phyloP scores from a whole-genome alignment of 2,329 filamentous ascomycete genomes.

The Thermomyces lanuginosus region DNA sequence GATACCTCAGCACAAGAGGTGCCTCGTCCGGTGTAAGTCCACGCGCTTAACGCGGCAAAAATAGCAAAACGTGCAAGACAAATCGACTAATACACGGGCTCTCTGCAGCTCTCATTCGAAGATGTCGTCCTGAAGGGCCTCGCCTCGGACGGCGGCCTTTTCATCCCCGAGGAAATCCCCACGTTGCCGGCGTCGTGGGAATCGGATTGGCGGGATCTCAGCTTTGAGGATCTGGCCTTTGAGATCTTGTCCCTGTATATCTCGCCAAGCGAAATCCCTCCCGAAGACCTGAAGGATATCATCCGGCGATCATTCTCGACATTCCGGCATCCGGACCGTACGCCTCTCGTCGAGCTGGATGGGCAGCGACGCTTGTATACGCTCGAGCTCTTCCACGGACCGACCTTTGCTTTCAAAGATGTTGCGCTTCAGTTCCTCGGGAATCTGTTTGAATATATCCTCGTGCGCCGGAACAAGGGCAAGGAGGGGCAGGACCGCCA shows the following conservation, averaged over 20 bases:
- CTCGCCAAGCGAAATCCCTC: slow-evolving; percentile 63
- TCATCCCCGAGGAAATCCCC: slow-evolving; percentile 73
- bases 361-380: slow-evolving; percentile 57
- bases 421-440: slow-evolving; percentile 85
- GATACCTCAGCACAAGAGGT: slow-evolving; percentile 19
- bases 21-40: slow-evolving; percentile 15
- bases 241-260: slow-evolving; percentile 81
- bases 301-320: slow-evolving; percentile 75
- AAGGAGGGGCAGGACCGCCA: slow-evolving; percentile 43
- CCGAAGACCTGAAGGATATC: slow-evolving; percentile 63
- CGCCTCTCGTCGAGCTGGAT: slow-evolving; percentile 64
- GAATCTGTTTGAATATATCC: slow-evolving; percentile 54
- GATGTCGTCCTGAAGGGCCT: slow-evolving; percentile 80
- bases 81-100: too few relatives aligned
- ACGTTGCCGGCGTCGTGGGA: slow-evolving; percentile 45
- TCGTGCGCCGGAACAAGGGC: slow-evolving; percentile 29
- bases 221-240: slow-evolving; percentile 67
- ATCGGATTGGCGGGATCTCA: slow-evolving; percentile 56
- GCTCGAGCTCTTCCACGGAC: slow-evolving; percentile 90
- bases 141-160: slow-evolving; percentile 71
- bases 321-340: slow-evolving; percentile 64
- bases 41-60: too few relatives aligned
- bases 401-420: slow-evolving; percentile 92
- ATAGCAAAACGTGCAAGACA: too few relatives aligned
- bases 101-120: slow-evolving; percentile 61